Conservation (phyloP, 805 yeast species). For the Lachancea sp. region DNA sequence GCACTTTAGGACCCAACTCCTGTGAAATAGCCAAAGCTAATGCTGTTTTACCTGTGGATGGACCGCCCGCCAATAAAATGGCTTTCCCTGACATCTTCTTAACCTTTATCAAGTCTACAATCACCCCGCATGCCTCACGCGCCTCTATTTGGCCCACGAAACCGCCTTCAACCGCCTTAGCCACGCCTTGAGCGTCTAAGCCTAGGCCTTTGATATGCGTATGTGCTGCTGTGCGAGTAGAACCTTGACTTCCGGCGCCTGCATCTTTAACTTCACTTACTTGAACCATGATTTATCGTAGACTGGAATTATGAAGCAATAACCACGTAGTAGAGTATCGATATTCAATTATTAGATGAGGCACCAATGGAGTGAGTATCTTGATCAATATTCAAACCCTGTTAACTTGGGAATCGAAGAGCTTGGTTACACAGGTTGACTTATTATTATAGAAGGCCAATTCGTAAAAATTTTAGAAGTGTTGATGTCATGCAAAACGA, state of each 20-base stretch:
- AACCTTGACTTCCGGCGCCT: constrained; percentile 26
- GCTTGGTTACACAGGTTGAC: too few relatives aligned
- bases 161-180: constrained; percentile 83
- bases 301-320: background rate
- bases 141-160: constrained; percentile 67
- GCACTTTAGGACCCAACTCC: constrained; percentile 94
- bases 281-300: constrained; percentile 51
- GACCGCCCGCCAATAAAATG: constrained; percentile 92
- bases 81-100: constrained; percentile 95
- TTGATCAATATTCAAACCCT: too few relatives aligned
- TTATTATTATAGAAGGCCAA: background rate
- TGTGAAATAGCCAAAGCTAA: constrained; percentile 93
- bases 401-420: too few relatives aligned
- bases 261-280: constrained; percentile 67
- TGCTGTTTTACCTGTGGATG: constrained; percentile 98
- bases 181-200: constrained; percentile 80
- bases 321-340: too few relatives aligned
- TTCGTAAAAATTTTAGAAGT: background rate
- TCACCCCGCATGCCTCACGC: constrained; percentile 89
- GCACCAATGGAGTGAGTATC: too few relatives aligned
- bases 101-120: constrained; percentile 87
- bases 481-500: constrained; percentile 4
- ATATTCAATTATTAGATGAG: too few relatives aligned
- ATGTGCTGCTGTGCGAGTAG: constrained; percentile 80
- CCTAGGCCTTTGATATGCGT: constrained; percentile 96